Evolutionary conservation across 345 rosid species (phyloP).

Genomic region (Linum lewisii): DNA sequence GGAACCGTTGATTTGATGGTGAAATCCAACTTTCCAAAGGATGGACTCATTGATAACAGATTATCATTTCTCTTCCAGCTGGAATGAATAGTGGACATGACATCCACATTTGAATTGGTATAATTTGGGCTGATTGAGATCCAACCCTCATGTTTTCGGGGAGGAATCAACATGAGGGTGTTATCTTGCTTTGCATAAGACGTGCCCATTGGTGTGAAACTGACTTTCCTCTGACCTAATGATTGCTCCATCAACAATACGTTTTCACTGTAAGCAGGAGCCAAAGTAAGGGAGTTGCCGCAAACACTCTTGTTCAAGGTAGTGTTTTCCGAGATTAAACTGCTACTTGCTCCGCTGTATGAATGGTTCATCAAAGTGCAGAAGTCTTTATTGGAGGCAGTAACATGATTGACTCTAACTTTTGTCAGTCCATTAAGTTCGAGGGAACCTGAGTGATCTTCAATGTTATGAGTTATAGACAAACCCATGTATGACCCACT

Average conservation of each 20-base stretch:
- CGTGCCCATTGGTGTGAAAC: conserved; percentile 15
- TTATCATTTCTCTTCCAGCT: conserved; percentile 25
- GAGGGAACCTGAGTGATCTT: conserved; percentile 33
- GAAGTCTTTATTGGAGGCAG: conserved; percentile 26
- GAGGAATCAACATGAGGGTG: conserved; percentile 21
- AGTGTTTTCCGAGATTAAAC: conserved; percentile 18
- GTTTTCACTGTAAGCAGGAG: conserved; percentile 24
- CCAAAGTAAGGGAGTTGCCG: conserved; percentile 20
- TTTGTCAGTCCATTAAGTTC: conserved; percentile 44
- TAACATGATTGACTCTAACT: conserved; percentile 42
- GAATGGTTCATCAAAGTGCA: conserved; percentile 22
- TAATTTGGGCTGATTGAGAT: conserved; percentile 25
- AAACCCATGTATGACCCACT: conserved; percentile 29
- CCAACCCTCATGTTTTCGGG: conserved; percentile 24
- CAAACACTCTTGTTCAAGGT: conserved; percentile 14
- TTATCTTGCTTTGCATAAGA: conserved; percentile 8
- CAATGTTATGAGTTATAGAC: conserved; percentile 30
- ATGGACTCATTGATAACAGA: conserved; percentile 16
- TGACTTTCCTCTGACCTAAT: conserved; percentile 27
- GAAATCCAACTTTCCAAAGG: conserved; percentile 23
- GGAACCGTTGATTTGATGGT: conserved; percentile 15
- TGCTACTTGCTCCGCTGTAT: conserved; percentile 21
- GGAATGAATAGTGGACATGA: conserved; percentile 28
- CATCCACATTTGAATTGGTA: conserved; percentile 26
- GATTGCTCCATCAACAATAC: conserved; percentile 35